Evolutionary conservation across 306 rosid genomes (phyloP), one percentile per base, ranked within the genome.

Genomic region (Rubus idaeus): DNA sequence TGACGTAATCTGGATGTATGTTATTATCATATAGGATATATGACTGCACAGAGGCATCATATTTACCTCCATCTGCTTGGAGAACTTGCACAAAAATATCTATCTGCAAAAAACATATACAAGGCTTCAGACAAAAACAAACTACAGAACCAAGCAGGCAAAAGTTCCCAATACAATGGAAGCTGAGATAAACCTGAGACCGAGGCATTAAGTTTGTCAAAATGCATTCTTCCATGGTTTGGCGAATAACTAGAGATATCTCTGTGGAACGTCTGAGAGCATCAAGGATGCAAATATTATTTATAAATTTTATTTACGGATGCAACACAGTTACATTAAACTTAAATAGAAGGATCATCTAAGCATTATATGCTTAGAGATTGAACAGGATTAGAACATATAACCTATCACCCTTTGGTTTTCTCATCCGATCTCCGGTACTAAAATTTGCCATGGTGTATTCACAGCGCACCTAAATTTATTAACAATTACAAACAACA

Each of bases 361-460:
- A 10, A 53, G 50, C 17, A 12, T 3, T 20, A 10, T 6, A 52
- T 52, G n/a, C 2, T 52, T 40, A 44, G 5, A 30, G 47, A 73
- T 7, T 52, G 63, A 69, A 72, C 77, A 62, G 10, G 57, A 69
- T 71, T 12, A 5, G 41, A 70, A 16, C 0, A 40, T 35, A 84
- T 44, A 66, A 94, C 97, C 96, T 91, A 84, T 94, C 93, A 10
- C 97, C 97, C 96, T 94, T 94, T 2, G 91, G 89, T 75, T 89
- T 94, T 83, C 97, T 88, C 92, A 72, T 85, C 72, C 96, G 91
- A 89, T 94, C 98, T 50, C 98, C 98, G 1, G 97, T 90, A 79
- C 98, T 91, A 83, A 91, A 94, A 84, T 91, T 91, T 81, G 97
- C 94, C 97, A 94, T 91, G 81, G 87, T 94, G 74, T 91, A 94